Evolutionary conservation across 208 protist genomes (phyloP), one percentile per base, ranked within the genome.

Genomic region (Tritrichomonas musculus): DNA sequence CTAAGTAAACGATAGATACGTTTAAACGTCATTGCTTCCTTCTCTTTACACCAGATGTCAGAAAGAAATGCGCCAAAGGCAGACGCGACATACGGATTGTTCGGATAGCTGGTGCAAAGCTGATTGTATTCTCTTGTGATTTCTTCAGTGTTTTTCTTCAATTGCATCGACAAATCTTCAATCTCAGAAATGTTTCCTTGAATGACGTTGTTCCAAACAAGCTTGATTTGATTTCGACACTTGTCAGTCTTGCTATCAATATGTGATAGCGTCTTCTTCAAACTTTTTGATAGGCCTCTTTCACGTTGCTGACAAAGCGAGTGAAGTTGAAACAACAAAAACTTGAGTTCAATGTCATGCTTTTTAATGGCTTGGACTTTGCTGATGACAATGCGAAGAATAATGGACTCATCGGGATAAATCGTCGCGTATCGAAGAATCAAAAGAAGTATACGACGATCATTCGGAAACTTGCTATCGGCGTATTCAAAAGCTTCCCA

Each of bases 171-270:
- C 33, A 88, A 30, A 39, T 41, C n/a, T n/a, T 88, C 47, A 14
- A 88, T 25, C 4, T 88, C 77, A 20, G 41, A 11, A 36, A 47
- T 57, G 25, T 44, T 53, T 1, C 77, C 77, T 33, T 47, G 41
- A 88, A 88, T 88, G 30, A 88, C 47, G n/a, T 27, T 57, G 22
- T 88, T 47, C 77, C 77, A 88, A 14, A 88, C 57, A 57, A 20
- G n/a, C 5, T n/a, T 13, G 9, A 27, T 36, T 50, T 88, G 77
- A 20, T 17, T 14, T n/a, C 44, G 25, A 47, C 77, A 88, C 14
- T 50, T 49, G 4, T 88, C 77, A 55, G 20, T 33, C 57, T 60
- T 88, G 9, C 57, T n/a, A 4, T 33, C 27, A n/a, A 57, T 27
- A 8, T 88, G 33, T 9, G 44, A 53, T 30, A 88, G n/a, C 39